Conservation (phyloP, 208 protist species). For the Kentomonas sorsogonicus region DNA sequence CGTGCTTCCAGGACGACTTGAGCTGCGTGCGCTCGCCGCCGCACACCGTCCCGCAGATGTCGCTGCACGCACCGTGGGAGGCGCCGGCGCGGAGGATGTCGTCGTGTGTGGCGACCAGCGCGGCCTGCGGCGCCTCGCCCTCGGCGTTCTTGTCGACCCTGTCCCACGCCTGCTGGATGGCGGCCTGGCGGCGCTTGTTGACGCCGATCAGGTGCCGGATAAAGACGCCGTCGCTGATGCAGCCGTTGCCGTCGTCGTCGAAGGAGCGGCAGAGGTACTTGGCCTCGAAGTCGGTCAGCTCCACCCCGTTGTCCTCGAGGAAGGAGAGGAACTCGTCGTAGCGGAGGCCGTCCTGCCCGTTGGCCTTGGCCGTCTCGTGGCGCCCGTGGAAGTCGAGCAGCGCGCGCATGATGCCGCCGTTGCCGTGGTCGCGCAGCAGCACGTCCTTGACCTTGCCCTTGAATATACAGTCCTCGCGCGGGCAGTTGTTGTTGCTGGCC, state of each 20-base stretch:
- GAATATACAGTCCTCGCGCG: conserved; percentile 67
- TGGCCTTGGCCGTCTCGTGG: conserved; percentile 22
- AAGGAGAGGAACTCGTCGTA: conserved; percentile 50
- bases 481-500: conserved; percentile 73
- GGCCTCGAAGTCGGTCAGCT: conserved; percentile 39
- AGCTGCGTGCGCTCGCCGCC: neutral
- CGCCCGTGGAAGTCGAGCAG: conserved; percentile 52
- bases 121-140: conserved; percentile 24
- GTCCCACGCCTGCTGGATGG: conserved; percentile 58
- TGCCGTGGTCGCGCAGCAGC: conserved; percentile 33
- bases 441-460: conserved; percentile 58
- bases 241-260: conserved; percentile 43
- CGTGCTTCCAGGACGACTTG: neutral
- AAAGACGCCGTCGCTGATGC: conserved; percentile 54
- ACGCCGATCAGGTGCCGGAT: conserved; percentile 74
- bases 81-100: neutral
- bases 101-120: conserved; percentile 25
- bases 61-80: neutral
- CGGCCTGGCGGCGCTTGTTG: conserved; percentile 60
- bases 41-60: conserved; percentile 16
- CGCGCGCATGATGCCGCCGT: conserved; percentile 40
- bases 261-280: conserved; percentile 72
- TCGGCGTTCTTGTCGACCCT: conserved; percentile 33
- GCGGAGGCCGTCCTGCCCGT: conserved; percentile 40
- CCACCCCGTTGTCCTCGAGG: conserved; percentile 36